Evolutionary conservation across 2,329 filamentous ascomycete genomes (phyloP).

Genomic region (Metarhizium rileyi): DNA sequence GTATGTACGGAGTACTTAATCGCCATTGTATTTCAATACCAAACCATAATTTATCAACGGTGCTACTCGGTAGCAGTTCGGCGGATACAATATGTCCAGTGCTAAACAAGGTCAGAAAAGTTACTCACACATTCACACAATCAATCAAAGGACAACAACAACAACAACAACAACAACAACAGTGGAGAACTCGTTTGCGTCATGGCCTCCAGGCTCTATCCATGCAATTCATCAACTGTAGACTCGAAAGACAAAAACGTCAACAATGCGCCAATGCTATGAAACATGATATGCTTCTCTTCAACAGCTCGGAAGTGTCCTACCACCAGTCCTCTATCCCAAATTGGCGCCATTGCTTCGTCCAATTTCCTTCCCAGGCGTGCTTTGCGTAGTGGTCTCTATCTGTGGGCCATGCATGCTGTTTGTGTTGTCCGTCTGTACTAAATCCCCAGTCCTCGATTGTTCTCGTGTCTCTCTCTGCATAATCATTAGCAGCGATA

Average conservation of each 20-base stretch:
- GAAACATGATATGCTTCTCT: constrained; percentile 6
- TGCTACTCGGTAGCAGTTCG: too few species aligned
- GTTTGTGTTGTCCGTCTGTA: neutral
- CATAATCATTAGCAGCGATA: neutral
- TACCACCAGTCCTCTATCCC: constrained; percentile 10
- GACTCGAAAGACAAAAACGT: constrained; percentile 7
- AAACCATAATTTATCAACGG: too few species aligned
- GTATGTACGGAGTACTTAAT: too few species aligned
- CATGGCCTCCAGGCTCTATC: constrained; percentile 14
- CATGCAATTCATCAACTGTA: constrained; percentile 15
- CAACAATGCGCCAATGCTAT: constrained; percentile 12
- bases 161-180: too few species aligned
- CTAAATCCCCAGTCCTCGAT: neutral
- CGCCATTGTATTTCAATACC: too few species aligned
- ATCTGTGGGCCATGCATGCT: neutral
- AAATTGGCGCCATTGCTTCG: neutral
- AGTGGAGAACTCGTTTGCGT: constrained; percentile 1
- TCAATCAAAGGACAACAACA: too few species aligned
- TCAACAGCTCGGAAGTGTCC: neutral
- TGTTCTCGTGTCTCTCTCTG: neutral
- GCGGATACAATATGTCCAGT: too few species aligned
- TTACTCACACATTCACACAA: neutral
- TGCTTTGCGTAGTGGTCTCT: constrained; percentile 4
- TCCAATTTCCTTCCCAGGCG: neutral
- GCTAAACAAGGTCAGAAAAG: too few species aligned